Evolutionary conservation across 2,329 filamentous ascomycete species (phyloP).

Genomic region (Fusarium pseudoanthophilum): DNA sequence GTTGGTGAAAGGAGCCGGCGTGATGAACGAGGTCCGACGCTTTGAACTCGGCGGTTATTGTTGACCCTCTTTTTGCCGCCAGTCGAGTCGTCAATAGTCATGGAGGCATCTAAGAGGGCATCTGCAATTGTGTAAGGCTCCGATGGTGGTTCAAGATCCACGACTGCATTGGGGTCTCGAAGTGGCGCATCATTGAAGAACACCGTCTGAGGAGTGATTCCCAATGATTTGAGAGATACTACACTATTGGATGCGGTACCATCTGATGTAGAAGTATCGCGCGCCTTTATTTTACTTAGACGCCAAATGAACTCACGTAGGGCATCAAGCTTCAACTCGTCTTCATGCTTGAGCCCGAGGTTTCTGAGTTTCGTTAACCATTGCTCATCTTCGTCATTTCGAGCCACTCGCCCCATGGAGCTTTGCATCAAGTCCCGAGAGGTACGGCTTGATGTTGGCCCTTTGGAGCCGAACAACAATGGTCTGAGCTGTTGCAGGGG

Average conservation of each 20-base stretch:
- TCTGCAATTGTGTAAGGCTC: slow-evolving; percentile 84
- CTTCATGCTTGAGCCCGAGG: slow-evolving; percentile 82
- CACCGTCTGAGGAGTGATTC: slow-evolving; percentile 86
- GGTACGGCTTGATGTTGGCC: slow-evolving; percentile 63
- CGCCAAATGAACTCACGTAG: slow-evolving; percentile 93
- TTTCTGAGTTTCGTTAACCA: slow-evolving; percentile 90
- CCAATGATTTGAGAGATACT: slow-evolving; percentile 78
- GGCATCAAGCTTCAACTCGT: slow-evolving; percentile 89
- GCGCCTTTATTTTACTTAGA: slow-evolving; percentile 76
- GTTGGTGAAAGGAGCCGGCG: slow-evolving; percentile 48
- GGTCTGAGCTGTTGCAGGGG: slow-evolving; percentile 73
- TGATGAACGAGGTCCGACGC: slow-evolving; percentile 47
- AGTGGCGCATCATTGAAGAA: slow-evolving; percentile 85
- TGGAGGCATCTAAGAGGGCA: slow-evolving; percentile 90
- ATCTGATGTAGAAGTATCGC: slow-evolving; percentile 56
- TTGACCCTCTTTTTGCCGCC: slow-evolving; percentile 64
- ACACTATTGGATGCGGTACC: slow-evolving; percentile 55
- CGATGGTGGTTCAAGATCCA: slow-evolving; percentile 47
- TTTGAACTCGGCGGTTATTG: slow-evolving; percentile 60
- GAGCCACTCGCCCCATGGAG: slow-evolving; percentile 71
- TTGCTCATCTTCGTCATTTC: slow-evolving; percentile 92
- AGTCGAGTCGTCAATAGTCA: slow-evolving; percentile 79
- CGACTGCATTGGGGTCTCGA: slow-evolving; percentile 51
- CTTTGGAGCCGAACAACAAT: slow-evolving; percentile 70
- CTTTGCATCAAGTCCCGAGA: slow-evolving; percentile 66